These are phyloP conservation scores for Aspergillus affinis DNA, from an alignment of 495 filamentous ascomycete species.

Conservation along the genomic window DNA sequence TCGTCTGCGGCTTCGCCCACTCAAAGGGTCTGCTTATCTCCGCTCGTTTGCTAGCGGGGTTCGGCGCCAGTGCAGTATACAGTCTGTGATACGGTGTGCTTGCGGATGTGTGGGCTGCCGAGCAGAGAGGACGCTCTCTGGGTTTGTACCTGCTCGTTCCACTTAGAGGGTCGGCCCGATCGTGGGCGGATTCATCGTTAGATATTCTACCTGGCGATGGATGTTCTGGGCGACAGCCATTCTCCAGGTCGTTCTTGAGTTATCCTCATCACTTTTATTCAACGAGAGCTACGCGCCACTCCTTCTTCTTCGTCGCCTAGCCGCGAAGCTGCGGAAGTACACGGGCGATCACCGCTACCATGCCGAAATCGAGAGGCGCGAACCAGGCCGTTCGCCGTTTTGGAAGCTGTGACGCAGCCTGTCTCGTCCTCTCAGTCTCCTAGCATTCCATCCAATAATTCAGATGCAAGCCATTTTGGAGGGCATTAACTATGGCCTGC, in stretches of 20 bases:
- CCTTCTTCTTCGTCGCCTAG: not conserved
- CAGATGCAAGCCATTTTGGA: constrained; percentile 53
- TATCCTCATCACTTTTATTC: too few species aligned
- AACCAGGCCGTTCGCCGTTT: constrained; percentile 1
- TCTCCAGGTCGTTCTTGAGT: constrained; percentile 16
- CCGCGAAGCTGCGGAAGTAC: not conserved
- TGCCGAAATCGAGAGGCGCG: not conserved
- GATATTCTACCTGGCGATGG: constrained; percentile 46
- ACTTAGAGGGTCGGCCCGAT: constrained; percentile 44
- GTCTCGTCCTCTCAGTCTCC: constrained; percentile 45
- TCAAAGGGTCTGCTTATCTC: constrained; percentile 45
- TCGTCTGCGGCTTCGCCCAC: constrained; percentile 45
- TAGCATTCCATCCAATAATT: constrained; percentile 53
- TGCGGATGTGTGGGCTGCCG: constrained; percentile 37
- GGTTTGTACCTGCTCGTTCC: constrained; percentile 56
- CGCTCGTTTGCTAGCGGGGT: constrained; percentile 47
- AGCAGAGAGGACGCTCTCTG: constrained; percentile 56
- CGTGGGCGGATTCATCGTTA: constrained; percentile 22
- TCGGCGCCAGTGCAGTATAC: constrained; percentile 46
- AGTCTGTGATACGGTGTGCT: constrained; percentile 45
- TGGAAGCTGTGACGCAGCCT: constrained; percentile 34
- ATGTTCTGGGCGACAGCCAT: constrained; percentile 47
- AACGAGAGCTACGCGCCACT: not conserved
- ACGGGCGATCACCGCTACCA: not conserved
- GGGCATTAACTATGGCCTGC: constrained; percentile 62